Base-by-base conservation (phyloP, 129 eudicot genomes). In the Tanacetum coccineum region DNA sequence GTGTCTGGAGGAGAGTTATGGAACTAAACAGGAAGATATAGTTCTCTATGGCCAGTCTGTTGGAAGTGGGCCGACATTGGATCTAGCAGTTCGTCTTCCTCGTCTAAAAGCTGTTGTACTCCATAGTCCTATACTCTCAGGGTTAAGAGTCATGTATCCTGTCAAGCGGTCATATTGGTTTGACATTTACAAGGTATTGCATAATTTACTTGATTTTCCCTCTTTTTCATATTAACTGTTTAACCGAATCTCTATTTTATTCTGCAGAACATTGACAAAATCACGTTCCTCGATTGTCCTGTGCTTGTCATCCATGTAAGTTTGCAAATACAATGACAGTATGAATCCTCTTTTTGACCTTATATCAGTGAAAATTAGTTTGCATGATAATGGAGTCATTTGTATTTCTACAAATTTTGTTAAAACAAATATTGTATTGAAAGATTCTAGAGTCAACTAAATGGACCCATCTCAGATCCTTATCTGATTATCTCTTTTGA, bases 11-110 rank as follows among this genome's bases (percentile, higher is more conserved):
- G 95, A 88, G 72, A 88, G 81, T 70, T 88, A 86, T 66, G 96
- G 96, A 51, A 81, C 87, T 10, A 87, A 84, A 77, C 87, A 93
- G 45, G 98, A 93, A 70, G 91, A 93, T 72, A 52, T 93, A 30
- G 84, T 93, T 32, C 80, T 93, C 0, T 93, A 93, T 52, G 98
- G 98, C 2, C 98, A 93, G 48, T 93, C 98, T 11, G 96, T 93
- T 25, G 98, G 98, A 53, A 93, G 98, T 73, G 96, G 98, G 11
- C 98, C 98, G 13, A 88, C 98, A 26, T 81, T 88, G 70, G 96
- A 93, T 74, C 80, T 93, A 42, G 98, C 98, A 10, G 72, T 84
- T 58, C 95, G 92, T 70, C 71, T 93, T 44, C 87, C 96, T 68
- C 74, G 80, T 1, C 72, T 93, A 71, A 77, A 95, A 83, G 98